Conservation (phyloP, 768 basidiomycete species). For the Mycena filopes region DNA sequence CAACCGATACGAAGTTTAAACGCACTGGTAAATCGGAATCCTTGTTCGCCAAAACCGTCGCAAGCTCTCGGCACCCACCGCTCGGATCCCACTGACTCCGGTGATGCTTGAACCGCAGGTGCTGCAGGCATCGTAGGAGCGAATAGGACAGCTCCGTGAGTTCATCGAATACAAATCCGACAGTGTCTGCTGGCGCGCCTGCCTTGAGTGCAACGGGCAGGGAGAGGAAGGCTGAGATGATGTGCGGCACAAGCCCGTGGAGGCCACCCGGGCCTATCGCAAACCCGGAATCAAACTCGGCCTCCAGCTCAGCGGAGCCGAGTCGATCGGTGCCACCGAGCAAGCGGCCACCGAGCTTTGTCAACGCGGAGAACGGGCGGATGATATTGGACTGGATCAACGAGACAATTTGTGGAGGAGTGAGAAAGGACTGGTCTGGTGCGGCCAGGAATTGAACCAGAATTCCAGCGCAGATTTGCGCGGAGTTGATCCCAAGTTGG, state of each 20-base stretch:
- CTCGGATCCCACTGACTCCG: neutral
- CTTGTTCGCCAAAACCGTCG: neutral
- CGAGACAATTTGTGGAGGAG: neutral
- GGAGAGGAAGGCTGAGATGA: neutral
- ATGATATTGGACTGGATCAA: neutral
- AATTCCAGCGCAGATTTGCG: neutral
- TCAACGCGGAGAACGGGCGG: neutral
- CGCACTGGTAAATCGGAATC: neutral
- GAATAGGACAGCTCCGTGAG: neutral
- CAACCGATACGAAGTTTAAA: neutral
- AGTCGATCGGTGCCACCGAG: neutral
- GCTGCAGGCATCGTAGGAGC: neutral
- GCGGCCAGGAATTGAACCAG: neutral
- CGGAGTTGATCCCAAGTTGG: neutral
- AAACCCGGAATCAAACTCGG: neutral
- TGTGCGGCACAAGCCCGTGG: neutral
- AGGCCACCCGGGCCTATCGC: neutral
- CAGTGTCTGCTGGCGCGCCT: neutral
- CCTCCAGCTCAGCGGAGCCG: neutral
- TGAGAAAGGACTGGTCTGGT: neutral
- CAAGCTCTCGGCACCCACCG: neutral
- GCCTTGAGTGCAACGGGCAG: neutral
- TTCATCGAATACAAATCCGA: neutral
- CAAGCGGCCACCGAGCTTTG: neutral
- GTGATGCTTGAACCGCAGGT: neutral